Evolutionary conservation across 129 eudicot genomes (phyloP), one percentile per base, ranked within the genome.

Genomic region (Mikania micrantha): DNA sequence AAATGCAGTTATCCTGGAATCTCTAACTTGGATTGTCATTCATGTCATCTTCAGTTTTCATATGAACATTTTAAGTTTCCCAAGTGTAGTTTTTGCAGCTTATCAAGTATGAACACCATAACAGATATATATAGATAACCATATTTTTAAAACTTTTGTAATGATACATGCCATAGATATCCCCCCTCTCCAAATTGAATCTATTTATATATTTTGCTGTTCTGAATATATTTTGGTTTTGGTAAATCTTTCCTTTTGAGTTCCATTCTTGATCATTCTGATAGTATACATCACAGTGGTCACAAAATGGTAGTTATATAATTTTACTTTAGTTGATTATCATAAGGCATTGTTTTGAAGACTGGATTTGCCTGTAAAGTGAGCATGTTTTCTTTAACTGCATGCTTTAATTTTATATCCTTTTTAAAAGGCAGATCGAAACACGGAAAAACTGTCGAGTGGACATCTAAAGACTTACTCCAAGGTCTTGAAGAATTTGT

Each of bases 341-440:
- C 52, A 20, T 1, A 16, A 63, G 17, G 65, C 71, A n/a, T 66
- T 16, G 24, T n/a, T 47, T 69, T 19, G 20, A 35, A 19, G 45
- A 28, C 56, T 16, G 20, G 31, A 16, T 70, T 27, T 45, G 38
- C 70, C 62, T 48, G 5, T 66, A 10, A 71, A 9, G 21, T 57
- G 45, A 60, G 58, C n/a, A 62, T 38, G 44, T 73, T 81, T 67
- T 70, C 61, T 56, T 63, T 49, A 42, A 73, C 50, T 64, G 31
- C 63, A 25, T 76, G 77, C 69, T 62, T 76, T 81, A 82, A 86
- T 59, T 80, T 79, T 71, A 60, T 79, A 16, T 86, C 78, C 79
- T 81, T 71, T 80, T 80, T 84, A 84, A 93, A 93, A 93, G 98
- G 98, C 98, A 93, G 98, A 93, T 84, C 98, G 96, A 93, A 88